phyloP scores from a whole-genome alignment of 2,329 filamentous ascomycete genomes.

The Cladosporium halotolerans region DNA sequence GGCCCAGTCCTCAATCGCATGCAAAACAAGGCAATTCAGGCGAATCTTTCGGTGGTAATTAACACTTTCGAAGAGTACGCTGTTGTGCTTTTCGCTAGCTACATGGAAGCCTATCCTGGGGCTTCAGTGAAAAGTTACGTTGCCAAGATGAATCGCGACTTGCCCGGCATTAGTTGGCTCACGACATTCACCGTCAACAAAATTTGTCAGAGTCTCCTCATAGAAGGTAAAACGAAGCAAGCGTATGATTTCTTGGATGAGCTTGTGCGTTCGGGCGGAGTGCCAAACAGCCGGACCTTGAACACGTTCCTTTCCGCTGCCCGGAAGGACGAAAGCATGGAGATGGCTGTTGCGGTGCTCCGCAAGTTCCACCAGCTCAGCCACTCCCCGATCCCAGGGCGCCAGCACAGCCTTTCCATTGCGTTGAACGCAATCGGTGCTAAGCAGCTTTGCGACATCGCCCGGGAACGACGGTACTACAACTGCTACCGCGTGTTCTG shows the following conservation, averaged over 20 bases:
- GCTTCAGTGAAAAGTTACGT: slow-evolving; percentile 16
- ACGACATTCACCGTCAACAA: slow-evolving; percentile 16
- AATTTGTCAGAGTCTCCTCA: slow-evolving; percentile 21
- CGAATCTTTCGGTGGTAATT: slow-evolving; percentile 11
- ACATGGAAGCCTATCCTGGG: not conserved
- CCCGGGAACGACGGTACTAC: slow-evolving; percentile 19
- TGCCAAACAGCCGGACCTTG: slow-evolving; percentile 16
- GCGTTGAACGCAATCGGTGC: not conserved
- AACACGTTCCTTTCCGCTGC: slow-evolving; percentile 24
- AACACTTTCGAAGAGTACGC: slow-evolving; percentile 15
- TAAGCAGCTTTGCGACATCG: slow-evolving; percentile 13
- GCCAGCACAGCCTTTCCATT: not conserved
- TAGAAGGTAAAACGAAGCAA: slow-evolving; percentile 17
- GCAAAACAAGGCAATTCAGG: slow-evolving; percentile 20
- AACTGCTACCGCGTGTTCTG: slow-evolving; percentile 30
- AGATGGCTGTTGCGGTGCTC: slow-evolving; percentile 16
- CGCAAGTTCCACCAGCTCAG: slow-evolving; percentile 11
- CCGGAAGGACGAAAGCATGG: slow-evolving; percentile 12
- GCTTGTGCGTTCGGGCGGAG: slow-evolving; percentile 13
- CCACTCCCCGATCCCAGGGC: not conserved
- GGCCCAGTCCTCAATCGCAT: slow-evolving; percentile 17
- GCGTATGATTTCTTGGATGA: slow-evolving; percentile 18
- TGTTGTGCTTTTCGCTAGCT: slow-evolving; percentile 12
- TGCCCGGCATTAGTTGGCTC: slow-evolving; percentile 21
- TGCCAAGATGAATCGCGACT: not conserved